phyloP scores from a whole-genome alignment of 208 protist genomes.

The Acanthamoeba divionensis region DNA sequence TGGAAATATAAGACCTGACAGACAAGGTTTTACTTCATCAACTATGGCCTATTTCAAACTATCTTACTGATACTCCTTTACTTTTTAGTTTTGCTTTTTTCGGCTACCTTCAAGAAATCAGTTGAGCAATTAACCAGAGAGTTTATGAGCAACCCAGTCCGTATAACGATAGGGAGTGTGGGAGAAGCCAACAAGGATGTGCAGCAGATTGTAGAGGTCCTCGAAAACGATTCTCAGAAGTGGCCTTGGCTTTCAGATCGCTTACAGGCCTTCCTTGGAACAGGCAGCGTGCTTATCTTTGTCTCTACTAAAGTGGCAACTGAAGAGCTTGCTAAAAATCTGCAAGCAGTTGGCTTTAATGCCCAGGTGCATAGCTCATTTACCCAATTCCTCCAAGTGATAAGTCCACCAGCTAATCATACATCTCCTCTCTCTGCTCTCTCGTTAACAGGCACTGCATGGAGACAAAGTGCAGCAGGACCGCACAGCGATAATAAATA shows the following conservation, averaged over 20 bases:
- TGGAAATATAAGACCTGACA: slow-evolving; percentile 64
- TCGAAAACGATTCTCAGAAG: slow-evolving; percentile 57
- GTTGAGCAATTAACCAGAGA: slow-evolving; percentile 61
- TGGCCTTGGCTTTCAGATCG: slow-evolving; percentile 59
- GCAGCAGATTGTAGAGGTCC: slow-evolving; percentile 62
- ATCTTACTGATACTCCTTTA: neutral
- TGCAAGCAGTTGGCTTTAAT: slow-evolving; percentile 4
- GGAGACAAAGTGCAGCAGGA: slow-evolving; percentile 75
- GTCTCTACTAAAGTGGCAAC: slow-evolving; percentile 32
- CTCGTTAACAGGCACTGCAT: slow-evolving; percentile 70
- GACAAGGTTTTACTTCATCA: slow-evolving; percentile 67
- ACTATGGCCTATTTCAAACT: neutral
- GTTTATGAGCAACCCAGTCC: slow-evolving; percentile 60
- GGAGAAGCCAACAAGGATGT: slow-evolving; percentile 67
- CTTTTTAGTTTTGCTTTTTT: slow-evolving; percentile 56
- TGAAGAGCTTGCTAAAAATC: slow-evolving; percentile 58
- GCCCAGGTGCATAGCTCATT: slow-evolving; percentile 1
- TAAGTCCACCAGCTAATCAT: neutral
- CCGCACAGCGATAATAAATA: slow-evolving; percentile 46
- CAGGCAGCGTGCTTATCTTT: slow-evolving; percentile 72
- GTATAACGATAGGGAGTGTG: slow-evolving; percentile 63
- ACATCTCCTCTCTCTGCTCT: neutral
- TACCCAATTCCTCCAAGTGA: too few relatives aligned
- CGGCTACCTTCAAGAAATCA: slow-evolving; percentile 53
- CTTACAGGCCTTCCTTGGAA: slow-evolving; percentile 33